Percentiles rank a stretch among this genome's conserved stretches.
Evolutionary conservation across 306 rosid species (phyloP).

Genomic region (Lathyrus tuberosus): DNA sequence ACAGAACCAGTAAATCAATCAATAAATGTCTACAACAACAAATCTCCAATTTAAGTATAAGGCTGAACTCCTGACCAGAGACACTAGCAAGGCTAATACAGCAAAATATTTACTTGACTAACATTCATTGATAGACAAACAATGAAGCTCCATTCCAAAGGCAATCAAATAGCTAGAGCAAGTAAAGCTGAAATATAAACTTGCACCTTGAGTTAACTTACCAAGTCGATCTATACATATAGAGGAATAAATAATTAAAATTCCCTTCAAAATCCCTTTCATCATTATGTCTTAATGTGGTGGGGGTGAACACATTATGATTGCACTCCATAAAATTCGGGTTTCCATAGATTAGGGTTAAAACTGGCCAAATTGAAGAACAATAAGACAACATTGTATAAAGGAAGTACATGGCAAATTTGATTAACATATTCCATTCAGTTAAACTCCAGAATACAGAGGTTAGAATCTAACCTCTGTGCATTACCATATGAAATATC

Average conservation of each 20-base stretch:
- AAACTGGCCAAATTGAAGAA: background rate
- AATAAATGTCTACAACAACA: background rate
- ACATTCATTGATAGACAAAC: background rate
- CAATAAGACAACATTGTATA: background rate
- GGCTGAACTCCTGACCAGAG: conserved; percentile 12
- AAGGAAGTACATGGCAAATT: background rate
- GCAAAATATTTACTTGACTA: conserved; percentile 18
- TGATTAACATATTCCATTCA: conserved; percentile 12
- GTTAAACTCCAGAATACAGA: conserved; percentile 25
- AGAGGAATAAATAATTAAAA: background rate
- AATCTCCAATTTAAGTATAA: background rate
- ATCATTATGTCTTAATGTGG: background rate
- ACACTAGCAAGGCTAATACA: background rate
- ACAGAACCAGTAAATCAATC: background rate
- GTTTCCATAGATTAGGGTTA: background rate
- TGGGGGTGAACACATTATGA: background rate
- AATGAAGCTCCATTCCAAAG: conserved; percentile 16
- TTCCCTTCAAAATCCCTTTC: background rate
- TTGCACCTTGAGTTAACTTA: background rate
- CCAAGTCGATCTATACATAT: background rate
- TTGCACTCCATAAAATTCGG: conserved; percentile 6
- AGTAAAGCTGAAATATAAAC: conserved; percentile 4
- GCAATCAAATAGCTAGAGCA: conserved; percentile 28
- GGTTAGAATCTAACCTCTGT: conserved; percentile 1
- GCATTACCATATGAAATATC: background rate